Percentiles rank a stretch among this genome's conserved stretches.
phyloP scores from a whole-genome alignment of 73 alveolate genomes.

The Breviolum minutum region DNA sequence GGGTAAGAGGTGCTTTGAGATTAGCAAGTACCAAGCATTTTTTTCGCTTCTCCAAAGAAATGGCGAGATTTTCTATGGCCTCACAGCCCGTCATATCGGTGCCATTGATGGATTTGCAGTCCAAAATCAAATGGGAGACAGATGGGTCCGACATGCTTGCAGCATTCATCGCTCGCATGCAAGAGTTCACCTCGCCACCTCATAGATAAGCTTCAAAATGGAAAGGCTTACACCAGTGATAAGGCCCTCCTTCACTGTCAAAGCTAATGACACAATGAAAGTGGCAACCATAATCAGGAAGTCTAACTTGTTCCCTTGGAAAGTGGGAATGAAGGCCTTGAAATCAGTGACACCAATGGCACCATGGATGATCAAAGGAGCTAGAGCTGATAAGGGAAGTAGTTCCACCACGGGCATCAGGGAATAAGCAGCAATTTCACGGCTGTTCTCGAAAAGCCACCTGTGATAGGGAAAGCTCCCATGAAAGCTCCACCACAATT shows the following conservation, averaged over 20 bases:
- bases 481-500: conserved; percentile 87
- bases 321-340: conserved; percentile 67
- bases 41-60: conserved; percentile 85
- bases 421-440: conserved; percentile 73
- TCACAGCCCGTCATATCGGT: conserved; percentile 87
- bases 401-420: conserved; percentile 90
- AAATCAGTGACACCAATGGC: conserved; percentile 90
- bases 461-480: conserved; percentile 90
- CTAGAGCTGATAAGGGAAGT: conserved; percentile 81
- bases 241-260: conserved; percentile 91
- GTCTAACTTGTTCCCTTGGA: conserved; percentile 74
- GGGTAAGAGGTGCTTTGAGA: conserved; percentile 70
- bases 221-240: conserved; percentile 56
- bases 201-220: conserved; percentile 77
- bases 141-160: conserved; percentile 56
- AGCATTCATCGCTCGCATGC: conserved; percentile 77
- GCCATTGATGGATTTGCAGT: conserved; percentile 87
- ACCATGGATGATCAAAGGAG: conserved; percentile 93
- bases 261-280: conserved; percentile 45
- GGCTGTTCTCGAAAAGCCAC: conserved; percentile 89
- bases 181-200: conserved; percentile 75
- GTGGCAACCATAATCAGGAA: conserved; percentile 83
- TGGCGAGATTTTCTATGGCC: conserved; percentile 80
- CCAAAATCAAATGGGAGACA: conserved; percentile 57
- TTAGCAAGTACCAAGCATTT: conserved; percentile 46